phyloP scores from a whole-genome alignment of 306 rosid genomes.

The Erythrophleum fordii region DNA sequence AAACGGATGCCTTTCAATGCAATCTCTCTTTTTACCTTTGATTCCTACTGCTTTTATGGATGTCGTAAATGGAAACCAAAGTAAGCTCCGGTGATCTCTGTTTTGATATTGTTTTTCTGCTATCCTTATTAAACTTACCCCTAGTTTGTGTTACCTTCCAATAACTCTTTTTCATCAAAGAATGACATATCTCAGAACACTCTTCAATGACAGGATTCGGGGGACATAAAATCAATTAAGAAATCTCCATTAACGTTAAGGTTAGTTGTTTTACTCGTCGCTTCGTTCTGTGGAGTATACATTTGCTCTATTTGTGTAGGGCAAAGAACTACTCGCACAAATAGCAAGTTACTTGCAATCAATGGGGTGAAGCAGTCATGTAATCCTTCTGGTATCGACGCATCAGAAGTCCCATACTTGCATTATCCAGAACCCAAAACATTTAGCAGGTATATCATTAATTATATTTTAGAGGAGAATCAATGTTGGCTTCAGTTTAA shows the following conservation, averaged over 20 bases:
- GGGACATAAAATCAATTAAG: constrained; percentile 54
- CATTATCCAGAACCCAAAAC: constrained; percentile 69
- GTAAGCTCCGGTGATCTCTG: constrained; percentile 42
- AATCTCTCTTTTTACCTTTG: background rate
- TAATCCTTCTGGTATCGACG: constrained; percentile 35
- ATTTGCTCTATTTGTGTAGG: constrained; percentile 48
- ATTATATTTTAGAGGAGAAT: background rate
- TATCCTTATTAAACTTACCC: background rate
- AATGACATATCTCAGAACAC: constrained; percentile 10
- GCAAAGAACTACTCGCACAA: constrained; percentile 39
- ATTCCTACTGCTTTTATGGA: constrained; percentile 40
- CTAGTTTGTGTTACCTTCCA: background rate
- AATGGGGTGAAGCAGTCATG: constrained; percentile 45
- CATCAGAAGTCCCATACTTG: constrained; percentile 54
- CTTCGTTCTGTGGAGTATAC: constrained; percentile 55
- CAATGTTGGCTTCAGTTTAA: background rate
- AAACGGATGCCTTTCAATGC: constrained; percentile 28
- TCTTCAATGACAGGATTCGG: constrained; percentile 50
- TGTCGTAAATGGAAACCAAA: constrained; percentile 62
- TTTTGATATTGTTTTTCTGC: background rate
- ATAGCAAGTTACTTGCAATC: constrained; percentile 35
- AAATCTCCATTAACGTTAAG: constrained; percentile 57
- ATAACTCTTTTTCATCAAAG: background rate
- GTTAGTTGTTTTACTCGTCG: constrained; percentile 47
- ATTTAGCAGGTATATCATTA: constrained; percentile 47